A percentile compares a stretch with the other conserved stretches of the same genome.
phyloP scores from a whole-genome alignment of 495 filamentous ascomycete genomes.

The Trichoderma gamsii region DNA sequence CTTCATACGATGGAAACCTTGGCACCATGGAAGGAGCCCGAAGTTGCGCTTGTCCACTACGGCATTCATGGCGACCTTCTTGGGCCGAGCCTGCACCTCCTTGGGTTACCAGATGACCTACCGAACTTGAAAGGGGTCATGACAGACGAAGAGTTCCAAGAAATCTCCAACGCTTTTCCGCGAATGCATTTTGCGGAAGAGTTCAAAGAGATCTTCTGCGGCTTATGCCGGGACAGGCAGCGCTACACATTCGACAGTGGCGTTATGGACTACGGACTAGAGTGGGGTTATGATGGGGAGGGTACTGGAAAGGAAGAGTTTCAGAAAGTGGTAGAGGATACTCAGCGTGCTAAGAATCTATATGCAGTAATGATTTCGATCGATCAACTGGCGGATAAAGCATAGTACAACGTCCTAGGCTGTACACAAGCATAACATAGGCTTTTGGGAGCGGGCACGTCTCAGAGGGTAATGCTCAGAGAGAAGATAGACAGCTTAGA shows the following conservation, averaged over 20 bases:
- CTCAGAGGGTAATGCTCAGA: too few relatives aligned
- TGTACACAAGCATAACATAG: too few relatives aligned
- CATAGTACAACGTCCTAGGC: background rate
- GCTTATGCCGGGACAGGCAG: background rate
- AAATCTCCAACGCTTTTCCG: background rate
- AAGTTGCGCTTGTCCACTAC: background rate
- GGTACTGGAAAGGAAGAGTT: background rate
- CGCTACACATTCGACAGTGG: background rate
- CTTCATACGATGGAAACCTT: background rate
- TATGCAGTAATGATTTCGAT: background rate
- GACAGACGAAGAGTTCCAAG: background rate
- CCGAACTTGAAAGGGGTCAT: background rate
- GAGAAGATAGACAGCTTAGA: too few relatives aligned
- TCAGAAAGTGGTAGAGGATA: background rate
- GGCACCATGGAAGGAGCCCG: background rate
- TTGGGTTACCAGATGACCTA: background rate
- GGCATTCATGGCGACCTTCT: background rate
- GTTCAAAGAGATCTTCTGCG: background rate
- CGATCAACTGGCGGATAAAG: background rate
- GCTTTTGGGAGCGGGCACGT: too few relatives aligned
- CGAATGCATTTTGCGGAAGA: background rate
- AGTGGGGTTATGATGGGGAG: background rate
- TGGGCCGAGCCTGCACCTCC: background rate
- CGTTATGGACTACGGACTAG: background rate
- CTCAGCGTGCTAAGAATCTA: background rate